phyloP scores from a whole-genome alignment of 2,329 filamentous ascomycete genomes.

The Fusarium domesticum region DNA sequence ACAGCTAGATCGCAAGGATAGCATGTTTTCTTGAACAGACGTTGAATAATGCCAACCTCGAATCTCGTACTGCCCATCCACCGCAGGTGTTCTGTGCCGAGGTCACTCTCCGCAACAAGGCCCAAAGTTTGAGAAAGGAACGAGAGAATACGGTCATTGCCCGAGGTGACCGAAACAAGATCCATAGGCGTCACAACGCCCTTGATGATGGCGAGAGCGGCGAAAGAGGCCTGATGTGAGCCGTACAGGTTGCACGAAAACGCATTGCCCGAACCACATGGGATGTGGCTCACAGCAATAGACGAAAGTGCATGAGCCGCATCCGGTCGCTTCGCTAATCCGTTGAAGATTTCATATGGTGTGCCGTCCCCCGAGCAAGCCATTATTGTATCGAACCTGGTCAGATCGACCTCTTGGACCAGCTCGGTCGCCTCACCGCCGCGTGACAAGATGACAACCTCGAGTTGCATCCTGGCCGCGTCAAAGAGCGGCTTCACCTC shows the following conservation, averaged over 20 bases:
- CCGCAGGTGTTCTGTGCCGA: constrained; percentile 84
- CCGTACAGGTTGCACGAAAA: constrained; percentile 89
- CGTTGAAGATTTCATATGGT: constrained; percentile 93
- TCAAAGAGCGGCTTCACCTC: constrained; percentile 79
- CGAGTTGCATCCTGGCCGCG: constrained; percentile 73
- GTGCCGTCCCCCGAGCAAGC: constrained; percentile 91
- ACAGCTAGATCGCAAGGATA: constrained; percentile 90
- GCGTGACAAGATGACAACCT: constrained; percentile 68
- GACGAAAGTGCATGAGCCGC: constrained; percentile 70
- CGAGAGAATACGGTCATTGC: constrained; percentile 68
- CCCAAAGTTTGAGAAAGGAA: constrained; percentile 90
- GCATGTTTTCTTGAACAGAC: constrained; percentile 69
- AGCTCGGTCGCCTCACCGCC: constrained; percentile 78
- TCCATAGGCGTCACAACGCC: constrained; percentile 82
- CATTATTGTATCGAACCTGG: constrained; percentile 79
- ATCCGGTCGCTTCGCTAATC: constrained; percentile 72
- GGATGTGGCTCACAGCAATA: constrained; percentile 81
- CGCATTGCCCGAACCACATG: constrained; percentile 91
- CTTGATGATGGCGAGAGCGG: constrained; percentile 83
- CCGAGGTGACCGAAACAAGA: constrained; percentile 83
- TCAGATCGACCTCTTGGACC: constrained; percentile 69
- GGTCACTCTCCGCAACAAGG: constrained; percentile 83
- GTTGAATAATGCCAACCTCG: constrained; percentile 75
- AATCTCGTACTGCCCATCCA: constrained; percentile 92
- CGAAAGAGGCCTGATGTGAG: constrained; percentile 69